Evolutionary conservation across 1,284 basidiomycete species (phyloP), one percentile per base, ranked within the genome.

Genomic region (Fomitopsis schrenkii): DNA sequence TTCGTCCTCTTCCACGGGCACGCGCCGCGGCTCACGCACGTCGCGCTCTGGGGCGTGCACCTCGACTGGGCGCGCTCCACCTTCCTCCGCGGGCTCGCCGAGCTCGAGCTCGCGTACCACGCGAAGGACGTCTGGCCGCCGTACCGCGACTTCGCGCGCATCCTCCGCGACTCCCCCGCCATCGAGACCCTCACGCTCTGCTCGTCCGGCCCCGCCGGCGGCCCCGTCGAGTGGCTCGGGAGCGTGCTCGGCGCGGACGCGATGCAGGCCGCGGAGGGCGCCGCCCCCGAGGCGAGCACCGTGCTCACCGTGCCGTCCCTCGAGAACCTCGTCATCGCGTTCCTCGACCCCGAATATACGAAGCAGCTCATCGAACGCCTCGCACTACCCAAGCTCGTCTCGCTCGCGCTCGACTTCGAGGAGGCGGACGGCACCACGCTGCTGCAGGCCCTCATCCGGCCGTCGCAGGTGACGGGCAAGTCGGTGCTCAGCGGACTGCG

Each of bases 41-140:
- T 86, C 55, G 83, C 83, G n/a, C 74, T 87, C 46, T 84, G 85
- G 65, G 85, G 85, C 56, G 85, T 87, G 61, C 86, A 86, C 68
- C 76, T 87, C 45, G 80, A 82, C 4, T 87, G 84, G 84, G 74
- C 74, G 2, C 70, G 76, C 40, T 77, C 79, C 19, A 78, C 80
- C 2, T 85, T 80, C 70, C 77, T 86, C 58, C 67, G 72, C 14
- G 76, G 77, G 30, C 74, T 87, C n/a, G 72, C 76, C 19, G 74
- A 78, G 55, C 76, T 87, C 38, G 82, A 87, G 70, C 76, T 87
- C 45, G 83, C 83, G 14, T 78, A 86, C 30, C 85, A 87, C 68
- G 75, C 80, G 3, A 77, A 82, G 60, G 81, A 77, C 62, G 82
- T 85, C 30, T 81, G 85, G 9, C 82, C 83, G 0, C 74, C 79